Evolutionary conservation across 2,329 filamentous ascomycete genomes (phyloP).

Genomic region (Aspergillus fumigatiaffinis): DNA sequence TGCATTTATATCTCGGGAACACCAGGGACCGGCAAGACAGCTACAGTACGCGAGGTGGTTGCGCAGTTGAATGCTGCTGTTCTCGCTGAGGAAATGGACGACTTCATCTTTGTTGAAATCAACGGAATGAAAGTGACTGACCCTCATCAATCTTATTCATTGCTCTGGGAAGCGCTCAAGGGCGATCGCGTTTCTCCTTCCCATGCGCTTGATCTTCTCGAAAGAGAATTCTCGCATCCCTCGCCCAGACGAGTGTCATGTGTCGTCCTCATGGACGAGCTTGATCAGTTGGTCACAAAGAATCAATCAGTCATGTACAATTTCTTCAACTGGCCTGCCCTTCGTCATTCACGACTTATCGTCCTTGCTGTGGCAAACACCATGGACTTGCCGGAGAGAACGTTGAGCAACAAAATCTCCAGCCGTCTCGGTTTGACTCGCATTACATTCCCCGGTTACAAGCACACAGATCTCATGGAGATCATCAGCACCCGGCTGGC

Average conservation of each 20-base stretch:
- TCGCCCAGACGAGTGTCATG: conserved; percentile 88
- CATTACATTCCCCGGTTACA: conserved; percentile 96
- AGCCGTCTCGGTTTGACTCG: conserved; percentile 84
- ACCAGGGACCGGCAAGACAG: conserved; percentile 94
- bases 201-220: conserved; percentile 85
- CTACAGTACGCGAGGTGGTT: conserved; percentile 93
- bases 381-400: conserved; percentile 96
- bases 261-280: conserved; percentile 96
- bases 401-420: conserved; percentile 96
- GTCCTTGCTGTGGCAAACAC: conserved; percentile 97
- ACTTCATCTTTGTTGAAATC: conserved; percentile 99
- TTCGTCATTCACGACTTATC: conserved; percentile 87
- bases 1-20: conserved; percentile 99
- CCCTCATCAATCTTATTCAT: conserved; percentile 89
- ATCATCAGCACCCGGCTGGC: conserved; percentile 94
- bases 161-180: conserved; percentile 94
- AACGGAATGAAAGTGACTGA: conserved; percentile 99
- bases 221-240: conserved; percentile 87
- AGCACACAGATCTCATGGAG: conserved; percentile 92
- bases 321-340: conserved; percentile 98
- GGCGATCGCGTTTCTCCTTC: conserved; percentile 88
- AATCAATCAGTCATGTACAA: conserved; percentile 99
- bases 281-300: conserved; percentile 95
- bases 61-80: conserved; percentile 85
- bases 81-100: conserved; percentile 83